These are phyloP conservation scores for Salicornia ramosissima DNA, from an alignment of 148 eudicot genomes.

Conservation along the genomic window DNA sequence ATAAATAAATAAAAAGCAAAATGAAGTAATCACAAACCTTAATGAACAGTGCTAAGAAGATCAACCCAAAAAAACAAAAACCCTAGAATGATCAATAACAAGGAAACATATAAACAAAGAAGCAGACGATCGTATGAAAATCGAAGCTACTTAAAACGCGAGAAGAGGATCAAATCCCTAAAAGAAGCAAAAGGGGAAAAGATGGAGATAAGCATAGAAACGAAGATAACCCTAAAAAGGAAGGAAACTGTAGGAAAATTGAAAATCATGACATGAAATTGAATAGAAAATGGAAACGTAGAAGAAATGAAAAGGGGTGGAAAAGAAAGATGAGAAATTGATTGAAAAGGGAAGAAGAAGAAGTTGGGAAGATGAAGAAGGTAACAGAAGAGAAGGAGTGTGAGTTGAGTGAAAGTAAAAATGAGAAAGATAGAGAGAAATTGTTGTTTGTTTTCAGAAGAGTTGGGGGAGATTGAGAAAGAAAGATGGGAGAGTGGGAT, in stretches of 20 bases:
- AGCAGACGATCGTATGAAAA: not conserved
- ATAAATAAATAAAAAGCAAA: not conserved
- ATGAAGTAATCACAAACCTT: slow-evolving; percentile 15
- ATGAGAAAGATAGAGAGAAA: not conserved
- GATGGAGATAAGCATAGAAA: too few species aligned
- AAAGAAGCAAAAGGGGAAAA: not conserved
- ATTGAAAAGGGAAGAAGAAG: too few species aligned
- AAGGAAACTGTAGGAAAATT: not conserved
- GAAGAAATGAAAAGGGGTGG: not conserved
- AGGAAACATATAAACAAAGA: not conserved
- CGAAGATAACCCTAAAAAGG: not conserved
- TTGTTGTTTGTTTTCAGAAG: slow-evolving; percentile 9
- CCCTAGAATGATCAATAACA: slow-evolving; percentile 20
- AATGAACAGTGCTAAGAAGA: slow-evolving; percentile 16
- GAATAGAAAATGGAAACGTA: not conserved
- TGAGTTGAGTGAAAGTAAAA: too few species aligned
- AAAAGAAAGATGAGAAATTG: too few species aligned
- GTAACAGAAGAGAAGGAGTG: too few species aligned
- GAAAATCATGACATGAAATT: not conserved
- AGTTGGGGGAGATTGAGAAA: not conserved
- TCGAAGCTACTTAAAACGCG: not conserved
- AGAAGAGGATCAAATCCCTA: slow-evolving; percentile 9
- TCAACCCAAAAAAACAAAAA: slow-evolving; percentile 3
- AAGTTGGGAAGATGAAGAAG: too few species aligned
- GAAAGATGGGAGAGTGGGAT: not conserved